Percentiles rank a stretch among this genome's conserved stretches.
phyloP scores from a whole-genome alignment of 345 rosid species.

The Acer campestre region DNA sequence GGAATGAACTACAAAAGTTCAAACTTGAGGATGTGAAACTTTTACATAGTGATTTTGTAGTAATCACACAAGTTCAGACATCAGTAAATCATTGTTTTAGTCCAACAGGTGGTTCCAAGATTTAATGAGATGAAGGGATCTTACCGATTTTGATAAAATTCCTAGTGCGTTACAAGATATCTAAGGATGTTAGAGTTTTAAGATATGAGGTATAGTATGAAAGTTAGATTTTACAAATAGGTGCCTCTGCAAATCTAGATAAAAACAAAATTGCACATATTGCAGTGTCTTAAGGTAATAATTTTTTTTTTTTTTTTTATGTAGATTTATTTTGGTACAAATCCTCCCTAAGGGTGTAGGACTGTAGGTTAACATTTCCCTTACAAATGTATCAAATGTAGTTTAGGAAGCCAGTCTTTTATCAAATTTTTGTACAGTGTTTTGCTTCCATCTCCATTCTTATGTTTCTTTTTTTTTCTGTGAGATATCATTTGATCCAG shows the following conservation, averaged over 20 bases:
- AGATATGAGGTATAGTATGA: not conserved
- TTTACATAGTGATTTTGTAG: not conserved
- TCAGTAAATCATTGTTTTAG: not conserved
- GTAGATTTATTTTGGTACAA: too few relatives aligned
- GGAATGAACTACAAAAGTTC: not conserved
- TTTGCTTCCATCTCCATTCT: too few relatives aligned
- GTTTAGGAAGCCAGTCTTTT: not conserved
- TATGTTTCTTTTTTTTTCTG: not conserved
- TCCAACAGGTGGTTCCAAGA: not conserved
- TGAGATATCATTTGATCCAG: not conserved
- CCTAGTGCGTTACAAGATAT: not conserved
- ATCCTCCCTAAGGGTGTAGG: too few relatives aligned
- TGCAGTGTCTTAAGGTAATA: too few relatives aligned
- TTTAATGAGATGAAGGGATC: not conserved
- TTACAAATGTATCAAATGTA: not conserved
- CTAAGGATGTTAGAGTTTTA: not conserved
- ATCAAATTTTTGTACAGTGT: not conserved
- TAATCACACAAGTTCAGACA: not conserved
- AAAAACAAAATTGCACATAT: too few relatives aligned
- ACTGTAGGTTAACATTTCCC: too few relatives aligned
- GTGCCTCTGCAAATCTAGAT: too few relatives aligned
- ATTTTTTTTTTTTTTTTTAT: too few relatives aligned
- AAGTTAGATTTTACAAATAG: not conserved
- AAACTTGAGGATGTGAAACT: not conserved
- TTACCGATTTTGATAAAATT: not conserved